Conservation (phyloP, 768 basidiomycete species). For the Podaxis rugospora region DNA sequence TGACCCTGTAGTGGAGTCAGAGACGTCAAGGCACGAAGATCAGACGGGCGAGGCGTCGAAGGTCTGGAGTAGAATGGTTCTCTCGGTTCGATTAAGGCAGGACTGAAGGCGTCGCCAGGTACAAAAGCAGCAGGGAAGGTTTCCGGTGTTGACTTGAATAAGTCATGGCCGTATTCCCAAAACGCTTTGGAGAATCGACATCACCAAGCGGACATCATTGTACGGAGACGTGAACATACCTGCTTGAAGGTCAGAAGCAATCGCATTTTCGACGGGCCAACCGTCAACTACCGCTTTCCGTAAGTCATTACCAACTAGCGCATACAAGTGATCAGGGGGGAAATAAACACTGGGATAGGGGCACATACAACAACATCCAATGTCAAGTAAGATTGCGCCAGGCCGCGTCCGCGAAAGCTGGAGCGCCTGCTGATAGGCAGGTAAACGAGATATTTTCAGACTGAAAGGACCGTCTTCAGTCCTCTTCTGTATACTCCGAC, state of each 20-base stretch:
- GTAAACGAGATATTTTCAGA: constrained; percentile 30
- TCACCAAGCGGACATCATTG: background rate
- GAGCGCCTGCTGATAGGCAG: constrained; percentile 28
- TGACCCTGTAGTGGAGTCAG: constrained; percentile 35
- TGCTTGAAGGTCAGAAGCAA: constrained; percentile 33
- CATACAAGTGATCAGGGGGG: background rate
- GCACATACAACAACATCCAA: constrained; percentile 40
- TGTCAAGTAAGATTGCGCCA: constrained; percentile 34
- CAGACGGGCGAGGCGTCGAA: background rate
- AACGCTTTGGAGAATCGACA: constrained; percentile 32
- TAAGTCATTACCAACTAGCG: constrained; percentile 35
- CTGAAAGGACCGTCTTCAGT: constrained; percentile 6
- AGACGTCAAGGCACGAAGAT: constrained; percentile 15
- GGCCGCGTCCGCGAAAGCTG: constrained; percentile 20
- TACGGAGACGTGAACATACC: constrained; percentile 16
- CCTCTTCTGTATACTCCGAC: background rate
- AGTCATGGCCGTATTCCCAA: constrained; percentile 58
- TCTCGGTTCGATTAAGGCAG: constrained; percentile 32
- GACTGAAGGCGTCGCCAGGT: constrained; percentile 50
- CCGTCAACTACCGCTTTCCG: constrained; percentile 36
- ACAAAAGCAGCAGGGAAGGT: constrained; percentile 54
- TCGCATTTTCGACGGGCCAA: constrained; percentile 30
- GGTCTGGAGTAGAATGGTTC: constrained; percentile 17
- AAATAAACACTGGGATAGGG: background rate
- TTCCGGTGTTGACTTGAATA: constrained; percentile 49